Base-by-base conservation (phyloP, 208 protist species). In the Crithidia thermophila region DNA sequence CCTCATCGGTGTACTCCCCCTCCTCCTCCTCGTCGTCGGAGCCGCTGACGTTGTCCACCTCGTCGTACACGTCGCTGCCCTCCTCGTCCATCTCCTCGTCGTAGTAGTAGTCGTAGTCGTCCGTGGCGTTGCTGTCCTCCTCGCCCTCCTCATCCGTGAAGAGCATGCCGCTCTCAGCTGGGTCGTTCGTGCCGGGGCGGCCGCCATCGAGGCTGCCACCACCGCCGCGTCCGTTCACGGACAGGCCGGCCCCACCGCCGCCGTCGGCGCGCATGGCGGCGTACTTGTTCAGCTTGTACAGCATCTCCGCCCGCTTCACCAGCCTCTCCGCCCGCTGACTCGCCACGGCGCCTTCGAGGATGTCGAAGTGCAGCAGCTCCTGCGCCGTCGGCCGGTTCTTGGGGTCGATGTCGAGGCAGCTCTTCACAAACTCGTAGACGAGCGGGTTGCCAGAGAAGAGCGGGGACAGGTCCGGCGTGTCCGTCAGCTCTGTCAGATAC, bases 271-370 rank as follows among this genome's bases (percentile, higher is more conserved):
- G 66, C 77, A 91, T 80, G 4, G 84, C 84, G 11, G 83, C 80
- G 75, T 93, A 95, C 58, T 84, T 85, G 62, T 87, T 84, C 34
- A 93, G 80, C 46, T 79, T 92, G 76, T 91, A 72, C 58, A 87
- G 72, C 77, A 87, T 82, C 73, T 91, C 77, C 28, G 86, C 85
- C 11, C 83, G 81, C 60, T 84, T 77, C 53, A 86, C 63, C 27
- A 89, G 67, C 25, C 75, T 75, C 66, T 90, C 79, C 11, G 87
- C 81, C 5, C 85, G 75, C 27, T 72, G 61, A 36, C 66, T 87
- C 18, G 70, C 77, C 21, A 84, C 85, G 21, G 75, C 75, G 47
- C 77, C 83, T 57, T 91, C 81, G 5, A 96, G 73, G 27, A 94
- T 73, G 21, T 88, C 80, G 45, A 89, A 86, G 30, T 79, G 75